Base-by-base conservation (phyloP, 2,329 filamentous ascomycete species). In the Madurella fahalii region DNA sequence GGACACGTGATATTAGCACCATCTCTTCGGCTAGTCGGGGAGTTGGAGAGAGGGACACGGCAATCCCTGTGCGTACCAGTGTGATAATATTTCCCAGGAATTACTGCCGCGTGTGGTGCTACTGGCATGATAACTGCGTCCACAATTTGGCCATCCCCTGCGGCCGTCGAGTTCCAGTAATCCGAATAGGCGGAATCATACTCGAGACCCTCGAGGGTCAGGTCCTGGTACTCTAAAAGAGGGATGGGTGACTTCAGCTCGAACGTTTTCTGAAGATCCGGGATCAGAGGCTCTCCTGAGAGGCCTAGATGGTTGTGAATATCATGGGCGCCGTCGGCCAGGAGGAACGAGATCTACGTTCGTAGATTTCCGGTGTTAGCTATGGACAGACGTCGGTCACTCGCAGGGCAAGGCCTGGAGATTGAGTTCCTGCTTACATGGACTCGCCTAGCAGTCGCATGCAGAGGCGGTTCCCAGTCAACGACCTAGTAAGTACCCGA, bases 121-220 rank as follows among this genome's bases (percentile, higher is more conserved):
- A 79, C 61, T 1, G 79, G 76, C 56, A 72, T 70, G 15, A 83
- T 75, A 1, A 82, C 63, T 0, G 76, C 79, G 61, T 87, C 84
- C 0, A 85, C 79, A 1, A 77, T 71, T 74, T 70, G 12, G 54
- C 56, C 76, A 0, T 79, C 82, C n/a, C 71, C 45, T 4, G 71
- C 67, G 0, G 68, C 71, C 0, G 80, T 84, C 13, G 71, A 75
- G 57, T 84, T 84, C 83, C 82, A 85, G 63, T 84, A 86, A 49
- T 86, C 82, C 67, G 83, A 75, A 59, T 86, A 86, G 16, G 73
- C 68, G 54, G 79, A 79, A 61, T 84, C 80, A 47, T 76, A 80
- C 25, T 78, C 72, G 1, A 82, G 72, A 54, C 81, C 81, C 15
- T 69, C 67, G 2, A 84, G 67, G 5, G 84, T 85, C 45, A 76